Base-by-base conservation (phyloP, 1,139 yeast species). In the Saccharomycopsis hybrid region DNA sequence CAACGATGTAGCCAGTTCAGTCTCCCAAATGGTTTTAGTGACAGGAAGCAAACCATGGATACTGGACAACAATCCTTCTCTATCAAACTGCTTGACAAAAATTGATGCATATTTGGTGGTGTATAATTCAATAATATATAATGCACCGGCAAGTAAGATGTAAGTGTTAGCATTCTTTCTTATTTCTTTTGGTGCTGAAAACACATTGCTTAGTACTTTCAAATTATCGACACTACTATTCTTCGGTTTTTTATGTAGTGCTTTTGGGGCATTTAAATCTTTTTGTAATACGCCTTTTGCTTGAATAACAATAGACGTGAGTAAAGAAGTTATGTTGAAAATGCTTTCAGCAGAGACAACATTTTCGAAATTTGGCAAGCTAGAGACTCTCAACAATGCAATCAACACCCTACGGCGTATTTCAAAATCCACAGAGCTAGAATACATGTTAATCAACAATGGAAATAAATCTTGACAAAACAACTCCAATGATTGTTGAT, bases 241-340 rank as follows among this genome's bases (percentile, higher is more conserved):
- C n/a, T n/a, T n/a, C n/a, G n/a, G n/a, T n/a, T n/a, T n/a, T n/a
- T n/a, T n/a, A n/a, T n/a, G n/a, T n/a, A n/a, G n/a, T n/a, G n/a
- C n/a, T n/a, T n/a, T n/a, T n/a, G n/a, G n/a, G n/a, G n/a, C n/a
- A n/a, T n/a, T n/a, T n/a, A n/a, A n/a, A n/a, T n/a, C n/a, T n/a
- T n/a, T n/a, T n/a, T n/a, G n/a, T 13, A 69, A 55, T 2, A 60
- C 49, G 4, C 66, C 56, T 53, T 71, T 74, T 36, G 76, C 72
- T 55, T 84, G 92, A 18, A 85, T 79, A 3, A 86, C 72, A n/a
- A 86, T 77, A 0, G 95, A 78, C 2, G 88, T 85, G 42, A 86
- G 66, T 25, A 86, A 63, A 9, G 72, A 72, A 1, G 77, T 66
- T 1, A 82, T 65, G 5, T 30, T n/a, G 9, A 27, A 29, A 1